Evolutionary conservation across 2,329 filamentous ascomycete genomes (phyloP), one percentile per base, ranked within the genome.

Genomic region (Macroventuria anomochaeta): DNA sequence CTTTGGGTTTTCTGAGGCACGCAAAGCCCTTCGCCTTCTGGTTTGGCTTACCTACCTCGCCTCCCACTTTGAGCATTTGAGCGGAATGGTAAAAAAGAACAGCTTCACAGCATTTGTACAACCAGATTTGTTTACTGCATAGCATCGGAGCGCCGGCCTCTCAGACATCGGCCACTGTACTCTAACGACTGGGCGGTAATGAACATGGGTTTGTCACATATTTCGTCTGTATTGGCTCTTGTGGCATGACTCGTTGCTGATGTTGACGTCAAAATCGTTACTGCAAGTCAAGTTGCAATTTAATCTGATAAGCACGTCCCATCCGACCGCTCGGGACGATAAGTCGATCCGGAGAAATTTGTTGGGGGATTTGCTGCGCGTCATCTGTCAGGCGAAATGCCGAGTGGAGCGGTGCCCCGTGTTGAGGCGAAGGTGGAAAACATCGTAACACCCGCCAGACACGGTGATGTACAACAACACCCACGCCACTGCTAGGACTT

Each of bases 71-170:
- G 56, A 59, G 62, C 61, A 68, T 70, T 53, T 71, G 62, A 63
- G 59, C 53, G 44, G 51, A 58, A 52, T 31, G 51, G 25, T 37
- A 55, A 57, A 49, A 59, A 53, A 61, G 61, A 65, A 54, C 46
- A 65, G 64, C 58, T 60, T 65, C 37, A 57, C 59, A 56, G 58
- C 61, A 58, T 55, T 52, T 65, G 63, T 69, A 70, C 66, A 69
- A 60, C 62, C 63, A 67, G 54, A 55, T 69, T 59, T 57, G 63
- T 70, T 72, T 61, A 63, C 59, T 72, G 71, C 71, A 74, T 74
- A 73, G 71, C 71, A 73, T 64, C 61, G 70, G 71, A 68, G 70
- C 70, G 60, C 62, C 59, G 70, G 67, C 63, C 68, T 65, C 58
- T 65, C 53, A 56, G 57, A 55, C 58, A 64, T 59, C 54, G 64